Evolutionary conservation across 805 yeast genomes (phyloP).

Genomic region (Teunomyces panamensis): DNA sequence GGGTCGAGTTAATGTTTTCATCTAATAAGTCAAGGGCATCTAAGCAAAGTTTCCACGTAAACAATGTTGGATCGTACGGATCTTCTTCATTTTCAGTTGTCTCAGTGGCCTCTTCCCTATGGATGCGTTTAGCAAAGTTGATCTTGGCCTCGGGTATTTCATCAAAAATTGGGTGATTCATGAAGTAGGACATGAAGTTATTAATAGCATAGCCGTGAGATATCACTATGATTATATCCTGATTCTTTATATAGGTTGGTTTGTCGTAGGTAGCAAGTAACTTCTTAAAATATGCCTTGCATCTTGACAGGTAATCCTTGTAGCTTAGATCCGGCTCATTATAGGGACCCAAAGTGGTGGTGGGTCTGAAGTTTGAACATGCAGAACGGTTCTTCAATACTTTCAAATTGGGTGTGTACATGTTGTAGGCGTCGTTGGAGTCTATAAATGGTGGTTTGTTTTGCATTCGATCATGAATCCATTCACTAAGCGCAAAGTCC

Average conservation of each 20-base stretch:
- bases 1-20: constrained; percentile 22
- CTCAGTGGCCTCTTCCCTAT: constrained; percentile 4
- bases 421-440: constrained; percentile 43
- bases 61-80: constrained; percentile 12
- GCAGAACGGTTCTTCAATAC: constrained; percentile 28
- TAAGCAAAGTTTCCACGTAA: constrained; percentile 30
- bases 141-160: constrained; percentile 41
- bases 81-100: constrained; percentile 8
- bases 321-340: constrained; percentile 40
- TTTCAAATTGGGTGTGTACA: constrained; percentile 44
- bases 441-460: constrained; percentile 42
- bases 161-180: constrained; percentile 43
- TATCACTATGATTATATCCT: constrained; percentile 36
- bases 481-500: constrained; percentile 44
- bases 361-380: constrained; percentile 41
- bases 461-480: constrained; percentile 45
- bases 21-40: constrained; percentile 33
- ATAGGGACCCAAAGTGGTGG: constrained; percentile 40
- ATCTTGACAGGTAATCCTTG: constrained; percentile 37
- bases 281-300: constrained; percentile 39
- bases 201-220: constrained; percentile 42
- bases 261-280: constrained; percentile 42
- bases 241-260: constrained; percentile 26
- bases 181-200: constrained; percentile 37
- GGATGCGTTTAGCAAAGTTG: constrained; percentile 28